Percentiles rank a stretch among this genome's conserved stretches.
Conservation (phyloP, 2,329 filamentous ascomycete species). For the Talaromyces sp. region DNA sequence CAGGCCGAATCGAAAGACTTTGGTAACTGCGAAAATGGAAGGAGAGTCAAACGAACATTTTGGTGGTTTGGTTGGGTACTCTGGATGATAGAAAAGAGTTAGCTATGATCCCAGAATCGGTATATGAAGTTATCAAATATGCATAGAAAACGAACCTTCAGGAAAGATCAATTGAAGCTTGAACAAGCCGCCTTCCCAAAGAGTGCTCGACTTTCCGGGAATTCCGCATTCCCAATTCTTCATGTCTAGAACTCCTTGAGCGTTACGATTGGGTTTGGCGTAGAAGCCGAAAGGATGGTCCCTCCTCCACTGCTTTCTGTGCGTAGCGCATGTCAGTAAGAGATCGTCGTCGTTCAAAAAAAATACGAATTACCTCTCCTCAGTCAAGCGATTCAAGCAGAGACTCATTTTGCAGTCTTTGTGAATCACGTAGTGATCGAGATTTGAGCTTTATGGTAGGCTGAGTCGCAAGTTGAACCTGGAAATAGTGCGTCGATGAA, state of each 20-base stretch:
- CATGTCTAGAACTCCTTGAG: conserved; percentile 79
- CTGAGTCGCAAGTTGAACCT: not conserved
- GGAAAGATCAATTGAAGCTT: conserved; percentile 92
- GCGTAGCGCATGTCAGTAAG: not conserved
- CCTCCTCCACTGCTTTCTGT: conserved; percentile 90
- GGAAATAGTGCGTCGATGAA: not conserved
- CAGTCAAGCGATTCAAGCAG: conserved; percentile 17
- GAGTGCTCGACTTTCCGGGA: conserved; percentile 91
- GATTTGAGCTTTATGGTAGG: not conserved
- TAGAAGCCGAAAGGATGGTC: conserved; percentile 98
- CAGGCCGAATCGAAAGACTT: not conserved
- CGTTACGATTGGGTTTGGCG: conserved; percentile 77
- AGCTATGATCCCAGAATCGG: conserved; percentile 8
- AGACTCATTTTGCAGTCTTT: conserved; percentile 13
- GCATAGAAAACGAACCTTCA: conserved; percentile 63
- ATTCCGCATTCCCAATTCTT: conserved; percentile 97
- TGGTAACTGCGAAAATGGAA: not conserved
- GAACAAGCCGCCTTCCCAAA: conserved; percentile 97
- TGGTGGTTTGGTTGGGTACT: conserved; percentile 97
- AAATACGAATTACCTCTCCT: conserved; percentile 13
- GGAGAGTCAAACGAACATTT: conserved; percentile 70
- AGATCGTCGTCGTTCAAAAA: not conserved
- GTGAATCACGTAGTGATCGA: not conserved
- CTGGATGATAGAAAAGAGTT: conserved; percentile 47
- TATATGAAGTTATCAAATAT: not conserved